Conservation (phyloP, 108 stramenopile genomes). For the Seminavis robusta region DNA sequence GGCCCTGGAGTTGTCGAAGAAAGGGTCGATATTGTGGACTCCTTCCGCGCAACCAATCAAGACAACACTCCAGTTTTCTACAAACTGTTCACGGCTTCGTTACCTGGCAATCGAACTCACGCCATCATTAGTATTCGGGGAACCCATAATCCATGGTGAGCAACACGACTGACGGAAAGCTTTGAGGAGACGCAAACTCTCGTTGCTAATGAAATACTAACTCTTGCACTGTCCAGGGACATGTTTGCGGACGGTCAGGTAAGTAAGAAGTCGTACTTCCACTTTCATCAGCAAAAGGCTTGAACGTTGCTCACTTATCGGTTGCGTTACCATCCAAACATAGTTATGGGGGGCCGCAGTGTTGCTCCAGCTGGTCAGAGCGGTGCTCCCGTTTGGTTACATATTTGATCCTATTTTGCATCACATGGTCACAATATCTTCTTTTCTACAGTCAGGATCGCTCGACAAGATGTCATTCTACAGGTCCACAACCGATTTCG, state of each 20-base stretch:
- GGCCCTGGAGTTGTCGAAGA: slow-evolving; percentile 47
- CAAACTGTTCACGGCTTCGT: slow-evolving; percentile 48
- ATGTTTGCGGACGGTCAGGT: slow-evolving; percentile 68
- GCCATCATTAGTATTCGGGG: slow-evolving; percentile 71
- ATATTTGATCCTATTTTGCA: slow-evolving; percentile 33
- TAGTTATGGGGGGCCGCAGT: slow-evolving; percentile 66
- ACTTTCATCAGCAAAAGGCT: no score
- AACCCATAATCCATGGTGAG: slow-evolving; percentile 56
- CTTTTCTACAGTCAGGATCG: neutral
- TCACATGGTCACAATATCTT: slow-evolving; percentile 7
- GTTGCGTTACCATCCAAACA: no score
- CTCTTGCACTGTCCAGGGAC: no score
- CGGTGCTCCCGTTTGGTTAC: slow-evolving; percentile 52
- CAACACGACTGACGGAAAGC: no score
- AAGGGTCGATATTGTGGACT: slow-evolving; percentile 39
- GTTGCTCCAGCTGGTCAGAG: slow-evolving; percentile 59
- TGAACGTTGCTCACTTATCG: no score
- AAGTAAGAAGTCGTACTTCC: no score
- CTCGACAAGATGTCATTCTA: slow-evolving; percentile 48
- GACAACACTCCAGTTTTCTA: slow-evolving; percentile 42
- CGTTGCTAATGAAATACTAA: no score
- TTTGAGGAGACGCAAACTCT: no score
- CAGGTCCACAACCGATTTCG: slow-evolving; percentile 34
- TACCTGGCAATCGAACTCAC: slow-evolving; percentile 5
- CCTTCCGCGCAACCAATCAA: slow-evolving; percentile 26